Evolutionary conservation across 225 moss, liverwort and hornwort genomes (phyloP).

Genomic region (Climacium dendroides): DNA sequence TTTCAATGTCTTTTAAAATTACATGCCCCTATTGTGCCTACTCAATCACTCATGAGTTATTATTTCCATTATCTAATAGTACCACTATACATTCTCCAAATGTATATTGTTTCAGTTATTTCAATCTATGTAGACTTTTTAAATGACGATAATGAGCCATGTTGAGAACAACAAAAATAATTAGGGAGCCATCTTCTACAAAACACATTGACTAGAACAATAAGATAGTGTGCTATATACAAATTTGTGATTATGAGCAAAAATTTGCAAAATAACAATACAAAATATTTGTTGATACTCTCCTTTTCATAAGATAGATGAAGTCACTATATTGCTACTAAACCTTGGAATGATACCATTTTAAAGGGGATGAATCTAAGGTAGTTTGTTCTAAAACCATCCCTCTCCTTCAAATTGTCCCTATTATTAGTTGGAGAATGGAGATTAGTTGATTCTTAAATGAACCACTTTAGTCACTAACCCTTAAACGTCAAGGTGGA

Average conservation of each 20-base stretch:
- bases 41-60: neutral
- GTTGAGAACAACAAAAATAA: neutral
- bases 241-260: neutral
- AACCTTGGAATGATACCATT: neutral
- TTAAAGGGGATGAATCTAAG: neutral
- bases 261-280: rapidly evolving
- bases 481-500: too few relatives aligned
- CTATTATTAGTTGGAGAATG: too few relatives aligned
- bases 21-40: neutral
- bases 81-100: neutral
- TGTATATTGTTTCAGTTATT: neutral
- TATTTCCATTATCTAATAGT: neutral
- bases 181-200: neutral
- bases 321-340: too few relatives aligned
- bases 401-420: too few relatives aligned
- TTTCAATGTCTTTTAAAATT: neutral
- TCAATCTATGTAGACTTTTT: neutral
- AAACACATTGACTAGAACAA: neutral
- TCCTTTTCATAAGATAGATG: neutral
- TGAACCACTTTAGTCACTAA: too few relatives aligned
- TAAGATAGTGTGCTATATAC: rapidly evolving
- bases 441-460: too few relatives aligned
- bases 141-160: neutral
- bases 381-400: too few relatives aligned
- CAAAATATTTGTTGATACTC: neutral